Evolutionary conservation across 2,329 filamentous ascomycete genomes (phyloP).

Genomic region (Penicillium polonicum): DNA sequence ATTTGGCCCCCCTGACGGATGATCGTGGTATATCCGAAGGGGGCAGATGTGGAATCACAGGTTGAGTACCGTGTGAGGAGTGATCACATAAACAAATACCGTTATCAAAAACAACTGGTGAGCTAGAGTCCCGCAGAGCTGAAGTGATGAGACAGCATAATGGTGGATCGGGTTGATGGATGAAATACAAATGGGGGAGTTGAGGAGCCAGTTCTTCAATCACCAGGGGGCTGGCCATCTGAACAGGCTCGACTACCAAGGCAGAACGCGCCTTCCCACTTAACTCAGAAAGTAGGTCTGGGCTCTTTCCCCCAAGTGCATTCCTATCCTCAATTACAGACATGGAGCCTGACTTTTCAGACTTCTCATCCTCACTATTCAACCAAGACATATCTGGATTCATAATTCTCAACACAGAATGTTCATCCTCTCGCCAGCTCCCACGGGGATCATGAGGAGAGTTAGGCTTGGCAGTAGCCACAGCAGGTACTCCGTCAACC

Average conservation of each 20-base stretch:
- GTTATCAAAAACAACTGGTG: neutral
- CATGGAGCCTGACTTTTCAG: no score
- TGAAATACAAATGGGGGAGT: neutral
- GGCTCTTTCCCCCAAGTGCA: neutral
- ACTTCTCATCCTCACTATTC: neutral
- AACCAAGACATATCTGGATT: neutral
- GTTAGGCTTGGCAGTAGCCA: neutral
- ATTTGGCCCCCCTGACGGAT: neutral
- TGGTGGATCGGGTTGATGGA: neutral
- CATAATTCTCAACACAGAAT: neutral
- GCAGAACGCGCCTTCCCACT: neutral
- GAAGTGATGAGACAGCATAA: constrained; percentile 2
- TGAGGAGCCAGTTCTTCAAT: neutral
- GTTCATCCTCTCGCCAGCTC: neutral
- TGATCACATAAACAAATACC: neutral
- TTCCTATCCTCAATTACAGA: neutral
- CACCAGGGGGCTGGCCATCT: neutral
- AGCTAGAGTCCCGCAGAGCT: neutral
- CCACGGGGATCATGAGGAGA: neutral
- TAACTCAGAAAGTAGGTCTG: neutral
- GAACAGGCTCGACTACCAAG: neutral
- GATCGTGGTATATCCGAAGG: neutral
- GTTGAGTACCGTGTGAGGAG: neutral
- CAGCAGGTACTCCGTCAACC: neutral
- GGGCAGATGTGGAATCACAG: neutral